Percentiles rank a stretch among this genome's conserved stretches.
Conservation (phyloP, 805 yeast genomes). For the Yarrowia porcina region DNA sequence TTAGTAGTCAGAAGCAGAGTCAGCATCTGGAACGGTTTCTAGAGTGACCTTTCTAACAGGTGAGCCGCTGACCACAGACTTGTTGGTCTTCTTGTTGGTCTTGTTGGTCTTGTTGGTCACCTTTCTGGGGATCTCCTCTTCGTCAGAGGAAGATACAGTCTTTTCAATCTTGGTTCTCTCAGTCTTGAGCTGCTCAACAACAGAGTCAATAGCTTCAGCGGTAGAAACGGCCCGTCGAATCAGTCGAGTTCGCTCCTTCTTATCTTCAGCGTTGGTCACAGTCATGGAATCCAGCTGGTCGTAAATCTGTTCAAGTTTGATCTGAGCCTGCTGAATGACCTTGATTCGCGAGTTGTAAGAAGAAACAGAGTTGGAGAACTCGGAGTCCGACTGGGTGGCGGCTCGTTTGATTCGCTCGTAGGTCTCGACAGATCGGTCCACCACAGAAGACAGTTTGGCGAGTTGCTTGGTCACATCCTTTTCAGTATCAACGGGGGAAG, state of each 20-base stretch:
- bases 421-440: constrained; percentile 9
- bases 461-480: constrained; percentile 5
- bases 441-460: not conserved
- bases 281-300: constrained; percentile 30
- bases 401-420: constrained; percentile 20
- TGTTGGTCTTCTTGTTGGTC: not conserved
- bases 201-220: constrained; percentile 16
- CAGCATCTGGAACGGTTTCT: constrained; percentile 8
- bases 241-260: not conserved
- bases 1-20: not conserved
- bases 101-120: not conserved
- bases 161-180: not conserved
- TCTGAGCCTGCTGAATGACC: constrained; percentile 34
- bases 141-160: constrained; percentile 1
- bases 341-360: constrained; percentile 31
- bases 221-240: constrained; percentile 1
- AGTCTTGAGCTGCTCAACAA: constrained; percentile 1
- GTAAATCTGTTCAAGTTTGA: constrained; percentile 31
- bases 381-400: constrained; percentile 5
- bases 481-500: not conserved
- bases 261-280: not conserved
- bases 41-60: constrained; percentile 14
- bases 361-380: constrained; percentile 28
- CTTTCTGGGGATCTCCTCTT: constrained; percentile 14
- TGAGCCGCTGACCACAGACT: not conserved